phyloP scores from a whole-genome alignment of 164 flowering plant genomes.

The grape (Vitis vinifera) region ASM3070453v1 NC_081822.1:1181001-1181500 shows the following conservation, averaged over 20 bases:
- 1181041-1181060: not conserved
- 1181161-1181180: slow-evolving; percentile 96
- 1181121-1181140: slow-evolving; percentile 70
- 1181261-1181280: slow-evolving; percentile 7
- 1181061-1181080: not conserved
- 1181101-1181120: not conserved
- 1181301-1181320: too few species aligned
- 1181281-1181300: not conserved
- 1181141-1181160: slow-evolving; percentile 97
- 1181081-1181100: not conserved
- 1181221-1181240: slow-evolving; percentile 98
- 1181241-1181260: slow-evolving; percentile 93
- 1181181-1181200: slow-evolving; percentile 93
- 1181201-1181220: slow-evolving; percentile 99
- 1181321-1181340: too few species aligned
- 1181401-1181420: too few species aligned
- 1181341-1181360: too few species aligned
- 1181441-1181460: too few species aligned
- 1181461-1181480: too few species aligned
- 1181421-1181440: too few species aligned
- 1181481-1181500: too few species aligned
- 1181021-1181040: not conserved
- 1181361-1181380: too few species aligned
- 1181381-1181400: too few species aligned
- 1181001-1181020: too few species aligned